phyloP scores from a whole-genome alignment of 768 basidiomycete genomes.

The Amanita polypyramis region DNA sequence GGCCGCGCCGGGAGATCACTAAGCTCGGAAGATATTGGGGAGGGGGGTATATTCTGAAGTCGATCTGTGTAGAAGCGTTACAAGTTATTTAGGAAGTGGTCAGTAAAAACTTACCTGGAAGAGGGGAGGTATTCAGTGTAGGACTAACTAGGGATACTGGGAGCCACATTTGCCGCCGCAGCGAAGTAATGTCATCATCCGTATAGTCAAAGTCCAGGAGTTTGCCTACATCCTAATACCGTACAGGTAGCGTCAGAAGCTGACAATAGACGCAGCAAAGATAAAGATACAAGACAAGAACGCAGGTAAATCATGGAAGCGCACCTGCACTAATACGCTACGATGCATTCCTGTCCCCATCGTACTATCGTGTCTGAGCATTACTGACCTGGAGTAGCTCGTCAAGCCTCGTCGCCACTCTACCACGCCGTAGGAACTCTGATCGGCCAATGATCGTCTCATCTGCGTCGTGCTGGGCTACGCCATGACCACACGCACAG shows the following conservation, averaged over 20 bases:
- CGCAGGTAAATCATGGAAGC: neutral
- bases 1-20: conserved; percentile 38
- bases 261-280: neutral
- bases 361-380: neutral
- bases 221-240: conserved; percentile 54
- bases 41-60: conserved; percentile 23
- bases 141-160: conserved; percentile 42
- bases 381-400: conserved; percentile 65
- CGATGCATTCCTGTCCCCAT: neutral
- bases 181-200: conserved; percentile 57
- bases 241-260: neutral
- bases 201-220: conserved; percentile 73
- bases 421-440: conserved; percentile 63
- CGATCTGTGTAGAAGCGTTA: conserved; percentile 15
- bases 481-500: conserved; percentile 65
- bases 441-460: conserved; percentile 40
- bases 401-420: conserved; percentile 71
- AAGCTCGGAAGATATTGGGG: conserved; percentile 39
- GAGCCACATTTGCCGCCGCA: conserved; percentile 61
- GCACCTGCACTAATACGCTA: conserved; percentile 1
- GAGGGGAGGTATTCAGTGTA: conserved; percentile 31
- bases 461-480: conserved; percentile 58
- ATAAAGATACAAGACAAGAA: neutral
- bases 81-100: conserved; percentile 8
- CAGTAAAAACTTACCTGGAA: conserved; percentile 34